A percentile compares a stretch with the other conserved stretches of the same genome.
phyloP scores from a whole-genome alignment of 495 filamentous ascomycete genomes.

The Penicillium samsonianum region DNA sequence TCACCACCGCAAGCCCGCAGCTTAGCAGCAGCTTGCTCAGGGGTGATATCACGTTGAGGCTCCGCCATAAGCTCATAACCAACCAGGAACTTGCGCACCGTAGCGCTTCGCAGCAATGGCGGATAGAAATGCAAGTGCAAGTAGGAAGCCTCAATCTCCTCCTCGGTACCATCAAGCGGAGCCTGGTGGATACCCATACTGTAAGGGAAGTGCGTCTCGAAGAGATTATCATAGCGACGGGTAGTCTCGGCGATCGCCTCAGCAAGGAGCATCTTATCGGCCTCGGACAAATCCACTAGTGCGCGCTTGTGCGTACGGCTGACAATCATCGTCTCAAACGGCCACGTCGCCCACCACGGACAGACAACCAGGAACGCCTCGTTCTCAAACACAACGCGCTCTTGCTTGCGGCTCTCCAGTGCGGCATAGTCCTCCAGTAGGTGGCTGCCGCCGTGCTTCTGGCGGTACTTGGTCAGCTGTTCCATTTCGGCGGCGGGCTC shows the following conservation, averaged over 20 bases:
- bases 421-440: constrained; percentile 84
- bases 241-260: constrained; percentile 85
- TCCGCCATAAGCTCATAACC: constrained; percentile 90
- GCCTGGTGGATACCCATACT: constrained; percentile 94
- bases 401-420: constrained; percentile 76
- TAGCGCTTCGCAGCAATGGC: constrained; percentile 86
- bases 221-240: constrained; percentile 91
- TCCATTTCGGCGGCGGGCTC: constrained; percentile 78
- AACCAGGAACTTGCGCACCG: constrained; percentile 92
- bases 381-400: constrained; percentile 88
- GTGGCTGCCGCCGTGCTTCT: constrained; percentile 67
- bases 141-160: constrained; percentile 83
- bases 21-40: constrained; percentile 86
- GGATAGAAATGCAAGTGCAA: constrained; percentile 98
- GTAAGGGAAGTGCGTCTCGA: constrained; percentile 95
- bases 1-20: constrained; percentile 75
- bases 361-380: constrained; percentile 78
- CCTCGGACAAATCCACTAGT: constrained; percentile 72
- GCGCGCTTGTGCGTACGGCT: constrained; percentile 76
- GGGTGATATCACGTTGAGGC: constrained; percentile 96
- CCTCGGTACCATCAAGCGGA: constrained; percentile 77
- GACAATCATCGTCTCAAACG: constrained; percentile 93
- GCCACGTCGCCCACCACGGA: constrained; percentile 98
- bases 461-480: constrained; percentile 73
- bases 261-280: constrained; percentile 70